Evolutionary conservation across 805 yeast species (phyloP).

Genomic region (Saccharomycopsis fodiens): DNA sequence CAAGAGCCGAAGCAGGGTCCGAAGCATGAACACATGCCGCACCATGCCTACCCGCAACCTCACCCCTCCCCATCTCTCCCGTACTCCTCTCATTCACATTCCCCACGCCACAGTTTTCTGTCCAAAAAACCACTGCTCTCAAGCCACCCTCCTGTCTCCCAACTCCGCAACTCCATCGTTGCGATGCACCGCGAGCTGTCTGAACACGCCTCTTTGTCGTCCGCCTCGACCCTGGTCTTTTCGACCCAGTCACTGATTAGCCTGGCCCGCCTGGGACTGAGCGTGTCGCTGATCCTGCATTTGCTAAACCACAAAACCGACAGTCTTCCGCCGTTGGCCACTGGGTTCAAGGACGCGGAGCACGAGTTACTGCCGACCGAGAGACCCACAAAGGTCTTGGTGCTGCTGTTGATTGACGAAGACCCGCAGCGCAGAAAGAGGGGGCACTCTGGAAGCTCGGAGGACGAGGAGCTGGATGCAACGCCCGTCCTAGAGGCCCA

Average conservation of each 20-base stretch:
- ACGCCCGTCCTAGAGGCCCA: not conserved
- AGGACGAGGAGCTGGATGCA: not conserved
- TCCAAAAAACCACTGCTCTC: not conserved
- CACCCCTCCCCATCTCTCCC: not conserved
- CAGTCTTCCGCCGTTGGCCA: not conserved
- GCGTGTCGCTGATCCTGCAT: constrained; percentile 17
- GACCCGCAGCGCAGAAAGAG: constrained; percentile 3
- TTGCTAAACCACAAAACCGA: constrained; percentile 8
- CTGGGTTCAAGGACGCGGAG: not conserved
- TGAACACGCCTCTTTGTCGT: constrained; percentile 8
- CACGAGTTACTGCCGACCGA: not conserved
- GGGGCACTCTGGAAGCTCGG: constrained; percentile 9
- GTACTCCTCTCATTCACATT: not conserved
- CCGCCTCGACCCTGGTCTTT: constrained; percentile 7
- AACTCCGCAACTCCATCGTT: constrained; percentile 14
- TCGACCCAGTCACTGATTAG: constrained; percentile 2
- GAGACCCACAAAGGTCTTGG: constrained; percentile 6
- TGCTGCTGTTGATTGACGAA: constrained; percentile 11
- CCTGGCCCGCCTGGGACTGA: not conserved
- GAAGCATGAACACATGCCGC: no score
- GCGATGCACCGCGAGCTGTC: constrained; percentile 3
- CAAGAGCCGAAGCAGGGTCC: no score
- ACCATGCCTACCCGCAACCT: not conserved
- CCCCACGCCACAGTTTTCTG: not conserved
- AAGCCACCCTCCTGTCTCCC: not conserved